These are phyloP conservation scores for Plasmodium relictum DNA, from an alignment of 169 alveolate genomes.

Conservation along the genomic window DNA sequence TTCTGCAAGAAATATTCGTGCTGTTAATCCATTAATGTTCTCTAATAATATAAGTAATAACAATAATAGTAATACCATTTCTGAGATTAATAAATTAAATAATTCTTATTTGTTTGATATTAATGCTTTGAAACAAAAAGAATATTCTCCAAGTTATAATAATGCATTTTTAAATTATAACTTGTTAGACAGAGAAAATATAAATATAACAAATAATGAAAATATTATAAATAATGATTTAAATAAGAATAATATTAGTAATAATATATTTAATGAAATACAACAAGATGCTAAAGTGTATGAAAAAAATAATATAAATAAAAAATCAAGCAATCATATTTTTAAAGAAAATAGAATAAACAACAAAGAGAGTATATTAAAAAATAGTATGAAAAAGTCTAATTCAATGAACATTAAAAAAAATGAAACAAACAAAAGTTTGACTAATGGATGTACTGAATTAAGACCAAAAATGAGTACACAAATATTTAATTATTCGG, in stretches of 20 bases:
- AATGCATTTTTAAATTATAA: constrained; percentile 32
- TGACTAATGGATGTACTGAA: background rate
- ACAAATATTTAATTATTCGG: constrained; percentile 58
- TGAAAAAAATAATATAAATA: background rate
- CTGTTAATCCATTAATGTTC: background rate
- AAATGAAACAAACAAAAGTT: background rate
- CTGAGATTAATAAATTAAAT: constrained; percentile 22
- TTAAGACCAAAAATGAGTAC: constrained; percentile 19
- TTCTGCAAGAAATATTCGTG: background rate
- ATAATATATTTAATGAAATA: background rate
- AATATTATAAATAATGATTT: background rate
- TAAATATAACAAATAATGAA: background rate
- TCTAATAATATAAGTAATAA: background rate
- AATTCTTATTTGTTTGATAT: constrained; percentile 34
- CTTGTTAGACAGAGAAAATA: constrained; percentile 1
- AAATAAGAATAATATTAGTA: background rate
- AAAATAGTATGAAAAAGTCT: constrained; percentile 38
- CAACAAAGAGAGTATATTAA: background rate
- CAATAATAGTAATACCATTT: constrained; percentile 6
- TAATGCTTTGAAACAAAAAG: constrained; percentile 28
- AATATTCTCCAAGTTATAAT: background rate
- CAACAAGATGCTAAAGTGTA: background rate
- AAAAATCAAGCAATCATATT: background rate
- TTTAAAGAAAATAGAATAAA: background rate
- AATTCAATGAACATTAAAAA: constrained; percentile 47